Evolutionary conservation across 257 asterid species (phyloP).

Genomic region (Fraxinus quadrangulata): DNA sequence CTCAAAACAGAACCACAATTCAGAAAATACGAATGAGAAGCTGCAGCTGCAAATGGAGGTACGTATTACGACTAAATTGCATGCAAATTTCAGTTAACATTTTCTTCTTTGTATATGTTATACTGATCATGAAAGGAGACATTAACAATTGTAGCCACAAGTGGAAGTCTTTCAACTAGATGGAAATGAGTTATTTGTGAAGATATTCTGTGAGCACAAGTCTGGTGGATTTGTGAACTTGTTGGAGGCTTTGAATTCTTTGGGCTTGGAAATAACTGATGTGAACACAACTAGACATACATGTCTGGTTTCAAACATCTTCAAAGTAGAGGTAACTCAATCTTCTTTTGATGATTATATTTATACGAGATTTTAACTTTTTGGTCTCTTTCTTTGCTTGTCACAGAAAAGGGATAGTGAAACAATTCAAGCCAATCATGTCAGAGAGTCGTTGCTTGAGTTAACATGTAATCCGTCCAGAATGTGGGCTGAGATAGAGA

Average conservation of each 20-base stretch:
- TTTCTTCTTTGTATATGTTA: background rate
- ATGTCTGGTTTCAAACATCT: constrained; percentile 75
- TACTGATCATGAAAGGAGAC: background rate
- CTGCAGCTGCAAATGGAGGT: constrained; percentile 92
- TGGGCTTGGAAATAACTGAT: constrained; percentile 74
- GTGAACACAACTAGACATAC: constrained; percentile 85
- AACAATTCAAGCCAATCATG: constrained; percentile 71
- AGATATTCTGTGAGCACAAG: constrained; percentile 85
- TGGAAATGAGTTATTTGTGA: constrained; percentile 15
- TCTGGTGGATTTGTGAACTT: constrained; percentile 75
- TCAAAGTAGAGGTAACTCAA: constrained; percentile 78
- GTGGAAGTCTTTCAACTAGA: constrained; percentile 65
- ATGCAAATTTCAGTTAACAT: background rate
- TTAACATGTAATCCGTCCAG: constrained; percentile 62
- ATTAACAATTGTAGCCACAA: constrained; percentile 63
- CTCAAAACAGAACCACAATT: constrained; percentile 36
- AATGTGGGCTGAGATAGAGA: constrained; percentile 41
- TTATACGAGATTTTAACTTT: background rate
- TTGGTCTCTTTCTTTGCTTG: background rate
- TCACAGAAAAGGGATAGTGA: constrained; percentile 62
- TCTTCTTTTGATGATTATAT: background rate
- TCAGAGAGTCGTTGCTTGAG: constrained; percentile 77
- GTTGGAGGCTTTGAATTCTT: constrained; percentile 67
- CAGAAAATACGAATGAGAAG: constrained; percentile 44
- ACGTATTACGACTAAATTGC: background rate